A percentile compares a stretch with the other conserved stretches of the same genome.
Conservation (phyloP, 2,329 filamentous ascomycete genomes). For the Cladosporium sp. region DNA sequence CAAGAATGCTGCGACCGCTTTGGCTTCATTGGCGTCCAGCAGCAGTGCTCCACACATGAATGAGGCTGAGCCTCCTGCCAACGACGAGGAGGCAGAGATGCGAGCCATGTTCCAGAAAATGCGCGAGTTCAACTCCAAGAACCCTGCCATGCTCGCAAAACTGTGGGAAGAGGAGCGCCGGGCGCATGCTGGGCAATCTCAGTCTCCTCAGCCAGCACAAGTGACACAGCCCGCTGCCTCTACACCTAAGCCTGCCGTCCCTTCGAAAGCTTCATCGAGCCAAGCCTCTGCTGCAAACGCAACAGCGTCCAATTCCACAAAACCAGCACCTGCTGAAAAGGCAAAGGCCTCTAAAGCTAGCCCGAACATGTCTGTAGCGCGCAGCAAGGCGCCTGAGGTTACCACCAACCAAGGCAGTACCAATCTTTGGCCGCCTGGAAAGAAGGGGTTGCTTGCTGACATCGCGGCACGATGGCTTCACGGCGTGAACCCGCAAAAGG, state of each 20-base stretch:
- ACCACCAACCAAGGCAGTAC: constrained; percentile 2
- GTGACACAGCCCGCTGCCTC: not conserved
- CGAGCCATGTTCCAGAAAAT: constrained; percentile 52
- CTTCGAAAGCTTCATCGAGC: not conserved
- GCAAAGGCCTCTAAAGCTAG: too few species aligned
- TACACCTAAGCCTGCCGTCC: not conserved
- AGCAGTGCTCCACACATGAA: not conserved
- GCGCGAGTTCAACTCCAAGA: constrained; percentile 50
- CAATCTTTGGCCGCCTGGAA: constrained; percentile 47
- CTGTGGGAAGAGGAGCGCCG: constrained; percentile 51
- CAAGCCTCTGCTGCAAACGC: not conserved
- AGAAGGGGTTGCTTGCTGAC: constrained; percentile 45
- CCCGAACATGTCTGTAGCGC: too few species aligned
- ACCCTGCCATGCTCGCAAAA: constrained; percentile 48
- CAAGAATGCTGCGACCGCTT: constrained; percentile 23
- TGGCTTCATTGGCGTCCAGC: constrained; percentile 21
- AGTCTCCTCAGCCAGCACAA: constrained; percentile 11
- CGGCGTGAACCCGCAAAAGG: constrained; percentile 40
- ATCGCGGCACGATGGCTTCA: constrained; percentile 45
- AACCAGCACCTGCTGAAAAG: too few species aligned
- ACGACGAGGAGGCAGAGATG: constrained; percentile 46
- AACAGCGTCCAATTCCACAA: too few species aligned
- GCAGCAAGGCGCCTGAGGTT: too few species aligned
- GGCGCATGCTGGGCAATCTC: constrained; percentile 24
- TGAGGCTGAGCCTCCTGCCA: constrained; percentile 17